Evolutionary conservation across 2,329 filamentous ascomycete species (phyloP), one percentile per base, ranked within the genome.

Genomic region (Aspergillus sp.): DNA sequence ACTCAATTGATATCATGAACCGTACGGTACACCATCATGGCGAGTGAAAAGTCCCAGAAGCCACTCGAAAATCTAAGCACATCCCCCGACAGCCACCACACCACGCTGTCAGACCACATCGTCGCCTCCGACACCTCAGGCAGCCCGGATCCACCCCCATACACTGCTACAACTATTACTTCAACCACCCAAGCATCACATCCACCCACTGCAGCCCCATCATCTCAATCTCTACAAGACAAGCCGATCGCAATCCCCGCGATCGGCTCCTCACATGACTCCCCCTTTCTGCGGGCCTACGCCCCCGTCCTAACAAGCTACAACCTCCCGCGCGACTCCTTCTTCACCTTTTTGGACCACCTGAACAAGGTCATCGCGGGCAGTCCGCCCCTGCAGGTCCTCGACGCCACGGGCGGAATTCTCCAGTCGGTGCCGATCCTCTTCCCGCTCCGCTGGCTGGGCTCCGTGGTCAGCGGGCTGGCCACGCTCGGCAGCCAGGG

Each of bases 91-190:
- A 42, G 38, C 38, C 14, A 42, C n/a, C 38, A 42, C 17, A 42
- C 38, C 1, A 17, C 14, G 4, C 38, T 42, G 38, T 42, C 38
- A 13, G 38, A 42, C 17, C 14, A 16, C 3, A 16, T 42, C 5
- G 17, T 42, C 5, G 38, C 38, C 6, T 19, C 38, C n/a, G 19
- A 42, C 38, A 20, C 14, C 36, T 10, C 36, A 36, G 11, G 34
- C 23, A 47, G 7, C 21, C 25, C n/a, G 11, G 29, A 19, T 32
- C 44, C 20, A 45, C 19, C 38, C 1, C 38, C 38, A 42, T 42
- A 62, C 61, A 16, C 32, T n/a, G 32, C 7, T 17, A 5, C 32
- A 5, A 36, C 32, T 36, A 36, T 13, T 5, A 36, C 45, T 31
- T 50, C 57, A 10, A 57, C 45, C 40, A 21, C 45, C 29, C 31